phyloP scores from a whole-genome alignment of 257 asterid species.

The Fraxinus cuspidata region DNA sequence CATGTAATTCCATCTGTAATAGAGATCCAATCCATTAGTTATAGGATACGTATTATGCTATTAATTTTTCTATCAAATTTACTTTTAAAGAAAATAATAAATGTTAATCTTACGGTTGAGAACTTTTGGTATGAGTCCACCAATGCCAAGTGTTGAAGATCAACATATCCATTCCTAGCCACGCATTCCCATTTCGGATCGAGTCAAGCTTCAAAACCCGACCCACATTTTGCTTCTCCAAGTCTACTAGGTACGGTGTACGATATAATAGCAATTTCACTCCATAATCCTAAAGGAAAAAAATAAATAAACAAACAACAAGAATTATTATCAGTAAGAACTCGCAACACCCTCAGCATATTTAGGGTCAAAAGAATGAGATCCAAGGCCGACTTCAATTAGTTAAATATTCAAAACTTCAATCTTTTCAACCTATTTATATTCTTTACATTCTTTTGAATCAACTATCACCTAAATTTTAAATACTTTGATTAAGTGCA shows the following conservation, averaged over 20 bases:
- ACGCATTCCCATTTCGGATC: slow-evolving; percentile 54
- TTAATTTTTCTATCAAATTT: neutral
- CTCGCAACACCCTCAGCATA: neutral
- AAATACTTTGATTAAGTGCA: too few relatives aligned
- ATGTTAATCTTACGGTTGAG: slow-evolving; percentile 63
- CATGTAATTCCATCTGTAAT: slow-evolving; percentile 75
- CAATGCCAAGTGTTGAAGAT: slow-evolving; percentile 93
- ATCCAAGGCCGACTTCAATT: too few relatives aligned
- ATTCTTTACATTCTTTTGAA: too few relatives aligned
- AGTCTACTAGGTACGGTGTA: slow-evolving; percentile 73
- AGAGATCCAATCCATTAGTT: neutral
- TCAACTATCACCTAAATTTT: too few relatives aligned
- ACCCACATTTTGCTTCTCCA: slow-evolving; percentile 55
- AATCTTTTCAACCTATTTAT: neutral
- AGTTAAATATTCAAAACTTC: too few relatives aligned
- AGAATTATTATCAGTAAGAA: neutral
- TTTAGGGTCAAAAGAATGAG: too few relatives aligned
- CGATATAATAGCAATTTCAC: slow-evolving; percentile 65
- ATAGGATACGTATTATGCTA: neutral
- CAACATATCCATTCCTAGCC: slow-evolving; percentile 82
- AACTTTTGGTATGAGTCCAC: slow-evolving; percentile 84
- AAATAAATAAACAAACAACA: neutral
- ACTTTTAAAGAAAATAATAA: neutral
- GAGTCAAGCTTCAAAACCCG: slow-evolving; percentile 67
- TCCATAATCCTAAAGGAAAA: slow-evolving; percentile 59